phyloP scores from a whole-genome alignment of 2,329 filamentous ascomycete genomes.

The Penicillium glabrum region DNA sequence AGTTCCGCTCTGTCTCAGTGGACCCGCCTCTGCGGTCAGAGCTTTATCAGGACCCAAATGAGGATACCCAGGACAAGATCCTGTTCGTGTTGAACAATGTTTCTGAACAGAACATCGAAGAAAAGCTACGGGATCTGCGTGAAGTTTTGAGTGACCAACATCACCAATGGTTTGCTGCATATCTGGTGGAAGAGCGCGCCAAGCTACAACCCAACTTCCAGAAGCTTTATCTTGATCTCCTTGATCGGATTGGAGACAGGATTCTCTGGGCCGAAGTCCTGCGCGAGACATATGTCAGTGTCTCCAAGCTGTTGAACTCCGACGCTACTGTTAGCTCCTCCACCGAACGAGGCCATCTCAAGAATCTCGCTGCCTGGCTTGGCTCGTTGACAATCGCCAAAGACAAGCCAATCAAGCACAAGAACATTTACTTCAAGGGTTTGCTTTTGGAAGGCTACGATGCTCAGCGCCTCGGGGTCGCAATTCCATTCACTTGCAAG shows the following conservation, averaged over 20 bases:
- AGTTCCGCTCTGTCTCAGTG: constrained; percentile 76
- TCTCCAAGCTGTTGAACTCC: constrained; percentile 83
- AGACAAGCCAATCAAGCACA: constrained; percentile 93
- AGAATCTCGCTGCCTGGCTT: constrained; percentile 92
- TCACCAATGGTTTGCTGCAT: constrained; percentile 94
- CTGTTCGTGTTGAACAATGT: constrained; percentile 97
- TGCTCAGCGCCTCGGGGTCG: constrained; percentile 84
- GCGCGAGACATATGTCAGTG: constrained; percentile 85
- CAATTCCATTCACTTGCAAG: constrained; percentile 97
- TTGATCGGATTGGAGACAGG: constrained; percentile 78
- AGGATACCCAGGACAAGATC: constrained; percentile 86
- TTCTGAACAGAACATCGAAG: constrained; percentile 80
- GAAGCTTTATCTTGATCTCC: constrained; percentile 83
- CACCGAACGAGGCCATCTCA: constrained; percentile 82
- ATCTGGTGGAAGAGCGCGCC: constrained; percentile 91
- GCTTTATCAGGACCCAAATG: constrained; percentile 76
- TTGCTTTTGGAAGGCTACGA: constrained; percentile 91
- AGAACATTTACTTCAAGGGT: constrained; percentile 96
- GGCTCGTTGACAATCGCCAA: constrained; percentile 89
- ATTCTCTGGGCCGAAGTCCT: constrained; percentile 84
- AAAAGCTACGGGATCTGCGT: constrained; percentile 79
- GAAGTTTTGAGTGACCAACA: constrained; percentile 76
- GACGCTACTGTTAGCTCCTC: constrained; percentile 82
- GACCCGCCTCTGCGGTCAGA: constrained; percentile 66
- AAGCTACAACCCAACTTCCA: constrained; percentile 98